Conservation (phyloP, 768 basidiomycete genomes). For the Lactarius vividus region DNA sequence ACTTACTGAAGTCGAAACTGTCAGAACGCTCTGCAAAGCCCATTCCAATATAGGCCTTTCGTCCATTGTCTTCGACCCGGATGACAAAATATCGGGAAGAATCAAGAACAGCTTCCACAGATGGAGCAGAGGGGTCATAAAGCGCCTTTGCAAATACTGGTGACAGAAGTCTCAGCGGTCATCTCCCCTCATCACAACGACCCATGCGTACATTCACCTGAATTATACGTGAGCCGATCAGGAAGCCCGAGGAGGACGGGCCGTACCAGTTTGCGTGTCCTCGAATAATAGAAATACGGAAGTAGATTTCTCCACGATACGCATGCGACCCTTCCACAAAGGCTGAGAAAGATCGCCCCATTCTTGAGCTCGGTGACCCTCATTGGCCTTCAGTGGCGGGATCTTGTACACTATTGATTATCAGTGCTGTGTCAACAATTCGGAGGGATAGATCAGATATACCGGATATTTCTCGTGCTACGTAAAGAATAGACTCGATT, state of each 20-base stretch:
- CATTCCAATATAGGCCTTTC: conserved; percentile 91
- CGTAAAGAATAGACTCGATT: conserved; percentile 85
- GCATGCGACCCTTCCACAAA: conserved; percentile 89
- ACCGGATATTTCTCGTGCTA: conserved; percentile 92
- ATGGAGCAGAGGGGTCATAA: conserved; percentile 75
- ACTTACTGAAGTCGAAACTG: conserved; percentile 89
- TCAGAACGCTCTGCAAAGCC: conserved; percentile 87
- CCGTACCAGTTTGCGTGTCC: conserved; percentile 69
- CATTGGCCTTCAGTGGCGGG: conserved; percentile 79
- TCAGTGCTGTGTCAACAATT: conserved; percentile 25
- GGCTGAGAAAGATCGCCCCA: conserved; percentile 86
- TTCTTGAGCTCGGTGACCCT: conserved; percentile 88
- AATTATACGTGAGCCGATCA: not conserved
- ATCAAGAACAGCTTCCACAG: conserved; percentile 93
- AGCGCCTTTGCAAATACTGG: conserved; percentile 84
- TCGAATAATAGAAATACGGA: conserved; percentile 75
- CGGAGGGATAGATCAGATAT: conserved; percentile 21
- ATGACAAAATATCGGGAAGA: conserved; percentile 95
- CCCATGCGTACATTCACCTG: conserved; percentile 66
- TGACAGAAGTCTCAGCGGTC: conserved; percentile 6
- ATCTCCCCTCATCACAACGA: conserved; percentile 10
- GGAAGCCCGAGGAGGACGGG: not conserved
- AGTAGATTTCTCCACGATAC: conserved; percentile 75
- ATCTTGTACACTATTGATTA: conserved; percentile 76
- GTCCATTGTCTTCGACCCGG: conserved; percentile 82